Base-by-base conservation (phyloP, 352 stramenopile genomes). In the Pythium rhizo-oryzae region DNA sequence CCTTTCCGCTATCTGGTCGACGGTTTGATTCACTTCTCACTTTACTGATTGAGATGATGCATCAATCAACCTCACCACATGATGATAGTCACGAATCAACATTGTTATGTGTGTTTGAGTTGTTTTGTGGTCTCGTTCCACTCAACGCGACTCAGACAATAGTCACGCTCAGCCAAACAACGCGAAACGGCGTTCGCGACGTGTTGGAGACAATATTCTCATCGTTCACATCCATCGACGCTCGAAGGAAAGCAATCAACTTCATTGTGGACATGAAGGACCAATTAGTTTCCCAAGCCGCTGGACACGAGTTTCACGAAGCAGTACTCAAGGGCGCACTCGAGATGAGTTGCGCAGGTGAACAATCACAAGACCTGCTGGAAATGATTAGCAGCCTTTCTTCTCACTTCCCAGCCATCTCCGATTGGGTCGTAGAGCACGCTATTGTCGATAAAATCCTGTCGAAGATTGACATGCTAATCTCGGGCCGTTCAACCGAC, bases 41-140 rank as follows among this genome's bases (percentile, higher is more conserved):
- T 9, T 8, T 51, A 0, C 30, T 56, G 16, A 41, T 25, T 30
- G 11, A 57, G 21, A 13, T 47, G 4, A 23, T 47, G 9, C 3
- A 11, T 8, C 24, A 43, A 24, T 30, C 39, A 24, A 23, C 9
- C 25, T 2, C 35, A 16, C 6, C 44, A 21, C 5, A 6, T 16
- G 28, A 55, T 6, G 16, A n/a, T 30, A 15, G 24, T n/a, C 41
- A 15, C 39, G 54, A 68, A 7, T 8, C n/a, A 11, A 53, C 52
- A 9, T 30, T 52, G 9, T 2, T 53, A 7, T 61, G 57, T 51
- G 58, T 39, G 4, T 43, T 69, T 18, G 55, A 74, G 8, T 47
- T 74, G 35, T 55, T 70, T 8, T 74, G 68, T 28, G 46, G 37
- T 8, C 44, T 74, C 7, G 25, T 61, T 19, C 54, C 62, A 1